phyloP scores from a whole-genome alignment of 2,329 filamentous ascomycete genomes.

The Dothidotthia symphoricarpi region DNA sequence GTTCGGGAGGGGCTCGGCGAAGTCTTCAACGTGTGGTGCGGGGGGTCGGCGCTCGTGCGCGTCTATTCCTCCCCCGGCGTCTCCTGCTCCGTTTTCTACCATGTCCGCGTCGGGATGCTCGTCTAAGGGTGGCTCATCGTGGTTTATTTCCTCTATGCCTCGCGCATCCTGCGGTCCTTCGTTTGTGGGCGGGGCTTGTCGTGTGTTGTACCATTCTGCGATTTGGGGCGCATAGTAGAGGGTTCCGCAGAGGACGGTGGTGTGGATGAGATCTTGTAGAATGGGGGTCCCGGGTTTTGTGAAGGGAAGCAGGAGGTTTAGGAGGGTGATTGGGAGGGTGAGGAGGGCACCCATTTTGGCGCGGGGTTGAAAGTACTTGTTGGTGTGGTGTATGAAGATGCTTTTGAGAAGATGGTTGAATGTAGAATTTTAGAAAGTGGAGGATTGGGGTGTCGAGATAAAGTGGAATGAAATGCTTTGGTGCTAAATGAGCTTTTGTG shows the following conservation, averaged over 20 bases:
- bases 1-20: neutral
- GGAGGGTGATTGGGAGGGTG: constrained; percentile 24
- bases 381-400: neutral
- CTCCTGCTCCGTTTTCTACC: constrained; percentile 9
- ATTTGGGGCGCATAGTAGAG: constrained; percentile 51
- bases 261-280: constrained; percentile 49
- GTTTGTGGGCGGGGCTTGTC: constrained; percentile 4
- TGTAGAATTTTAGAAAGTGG: neutral
- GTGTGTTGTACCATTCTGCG: constrained; percentile 40
- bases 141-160: neutral
- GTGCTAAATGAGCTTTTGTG: neutral
- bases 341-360: constrained; percentile 32
- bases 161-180: neutral
- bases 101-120: constrained; percentile 25
- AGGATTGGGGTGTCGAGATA: too few species aligned
- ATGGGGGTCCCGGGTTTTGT: constrained; percentile 49
- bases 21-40: neutral
- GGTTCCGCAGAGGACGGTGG: constrained; percentile 44
- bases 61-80: neutral
- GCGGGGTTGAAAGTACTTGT: constrained; percentile 1
- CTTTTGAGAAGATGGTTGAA: constrained; percentile 1
- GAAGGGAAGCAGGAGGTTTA: constrained; percentile 51
- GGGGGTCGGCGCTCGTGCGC: constrained; percentile 5
- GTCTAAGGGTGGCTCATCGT: constrained; percentile 24
- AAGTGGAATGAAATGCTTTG: too few species aligned